A percentile compares a stretch with the other conserved stretches of the same genome.
These are phyloP conservation scores for Ramaria sp. DNA, from an alignment of 768 basidiomycete species.

Conservation along the genomic window DNA sequence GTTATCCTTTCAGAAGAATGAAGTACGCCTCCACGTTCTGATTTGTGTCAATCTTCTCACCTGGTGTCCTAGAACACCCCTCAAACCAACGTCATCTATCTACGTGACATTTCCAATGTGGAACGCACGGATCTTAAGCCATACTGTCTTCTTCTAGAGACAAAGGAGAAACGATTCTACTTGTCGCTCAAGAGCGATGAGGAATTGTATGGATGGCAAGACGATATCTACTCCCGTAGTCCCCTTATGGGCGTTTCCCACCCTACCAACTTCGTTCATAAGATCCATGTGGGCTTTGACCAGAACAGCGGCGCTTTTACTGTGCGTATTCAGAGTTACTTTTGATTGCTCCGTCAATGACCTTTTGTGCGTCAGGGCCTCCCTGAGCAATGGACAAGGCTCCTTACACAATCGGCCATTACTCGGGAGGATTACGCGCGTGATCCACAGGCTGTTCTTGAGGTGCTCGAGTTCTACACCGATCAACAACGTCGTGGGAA, in stretches of 20 bases:
- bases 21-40: constrained; percentile 44
- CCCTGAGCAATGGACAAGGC: constrained; percentile 94
- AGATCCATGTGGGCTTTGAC: constrained; percentile 97
- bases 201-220: constrained; percentile 97
- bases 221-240: constrained; percentile 88
- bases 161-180: constrained; percentile 72
- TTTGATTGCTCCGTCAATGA: neutral
- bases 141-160: constrained; percentile 83
- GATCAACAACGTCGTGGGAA: constrained; percentile 91
- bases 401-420: constrained; percentile 95
- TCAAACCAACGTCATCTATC: constrained; percentile 48
- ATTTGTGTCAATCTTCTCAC: constrained; percentile 5
- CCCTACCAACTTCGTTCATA: constrained; percentile 97
- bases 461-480: constrained; percentile 97
- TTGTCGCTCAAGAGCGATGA: constrained; percentile 86
- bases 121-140: constrained; percentile 92
- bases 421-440: constrained; percentile 96
- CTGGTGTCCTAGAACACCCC: constrained; percentile 33
- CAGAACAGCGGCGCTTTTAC: constrained; percentile 91
- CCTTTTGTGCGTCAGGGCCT: constrained; percentile 50
- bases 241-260: constrained; percentile 89
- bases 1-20: constrained; percentile 80
- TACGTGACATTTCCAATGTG: constrained; percentile 76
- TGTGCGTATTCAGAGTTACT: constrained; percentile 35
- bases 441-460: constrained; percentile 94